Percentiles rank a stretch among this genome's conserved stretches.
Evolutionary conservation across 768 basidiomycete species (phyloP).

Genomic region (Hemileccinum impolitum): DNA sequence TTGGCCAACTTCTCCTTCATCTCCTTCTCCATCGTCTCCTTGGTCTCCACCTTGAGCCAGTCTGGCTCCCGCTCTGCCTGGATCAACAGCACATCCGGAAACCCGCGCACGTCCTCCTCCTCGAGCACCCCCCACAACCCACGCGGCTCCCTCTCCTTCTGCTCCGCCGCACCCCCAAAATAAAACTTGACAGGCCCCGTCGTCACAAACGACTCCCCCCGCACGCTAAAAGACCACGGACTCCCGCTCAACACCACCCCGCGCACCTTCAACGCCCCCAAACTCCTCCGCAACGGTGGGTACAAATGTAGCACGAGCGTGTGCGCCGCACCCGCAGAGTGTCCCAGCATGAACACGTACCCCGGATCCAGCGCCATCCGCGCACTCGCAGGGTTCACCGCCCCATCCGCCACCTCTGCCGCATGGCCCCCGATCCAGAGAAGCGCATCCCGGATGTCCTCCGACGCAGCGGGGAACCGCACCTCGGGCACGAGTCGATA

Average conservation of each 20-base stretch:
- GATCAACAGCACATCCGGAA: constrained; percentile 49
- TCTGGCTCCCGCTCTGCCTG: constrained; percentile 54
- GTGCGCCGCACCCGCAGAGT: constrained; percentile 61
- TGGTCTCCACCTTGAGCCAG: constrained; percentile 35
- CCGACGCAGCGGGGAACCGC: constrained; percentile 50
- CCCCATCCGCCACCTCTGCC: constrained; percentile 11
- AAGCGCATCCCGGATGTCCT: constrained; percentile 60
- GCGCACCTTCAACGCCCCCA: constrained; percentile 33
- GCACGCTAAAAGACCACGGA: constrained; percentile 37
- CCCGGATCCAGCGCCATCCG: constrained; percentile 36
- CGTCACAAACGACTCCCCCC: constrained; percentile 25
- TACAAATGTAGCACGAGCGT: constrained; percentile 43
- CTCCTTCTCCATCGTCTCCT: constrained; percentile 37
- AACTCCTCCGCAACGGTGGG: constrained; percentile 28
- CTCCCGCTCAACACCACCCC: constrained; percentile 48
- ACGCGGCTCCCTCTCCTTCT: constrained; percentile 40
- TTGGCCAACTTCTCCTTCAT: constrained; percentile 36
- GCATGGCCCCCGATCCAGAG: constrained; percentile 47
- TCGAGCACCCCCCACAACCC: constrained; percentile 39
- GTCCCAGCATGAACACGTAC: constrained; percentile 49
- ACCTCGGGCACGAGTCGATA: constrained; percentile 61
- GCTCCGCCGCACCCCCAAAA: constrained; percentile 39
- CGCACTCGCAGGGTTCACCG: constrained; percentile 2
- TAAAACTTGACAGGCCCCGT: constrained; percentile 26
- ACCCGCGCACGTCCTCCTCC: constrained; percentile 29